A percentile compares a stretch with the other conserved stretches of the same genome.
These are phyloP conservation scores for Yamadazyma dushanensis DNA, from an alignment of 1,139 yeast genomes.

Conservation along the genomic window DNA sequence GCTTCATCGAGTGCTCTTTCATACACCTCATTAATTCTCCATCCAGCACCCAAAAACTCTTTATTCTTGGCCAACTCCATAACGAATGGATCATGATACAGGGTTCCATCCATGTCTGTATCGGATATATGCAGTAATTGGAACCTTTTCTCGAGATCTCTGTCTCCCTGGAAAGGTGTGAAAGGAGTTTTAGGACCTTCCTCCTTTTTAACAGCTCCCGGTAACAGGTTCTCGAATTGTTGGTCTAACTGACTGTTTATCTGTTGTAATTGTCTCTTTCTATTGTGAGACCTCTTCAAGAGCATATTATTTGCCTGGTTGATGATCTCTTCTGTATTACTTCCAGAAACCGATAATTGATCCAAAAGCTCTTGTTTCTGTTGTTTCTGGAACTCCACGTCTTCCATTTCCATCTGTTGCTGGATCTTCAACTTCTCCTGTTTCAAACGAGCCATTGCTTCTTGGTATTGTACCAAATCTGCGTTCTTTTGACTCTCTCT, in stretches of 20 bases:
- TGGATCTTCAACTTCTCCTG: conserved; percentile 64
- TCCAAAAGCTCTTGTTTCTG: conserved; percentile 71
- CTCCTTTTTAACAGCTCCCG: conserved; percentile 23
- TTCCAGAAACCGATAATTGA: conserved; percentile 58
- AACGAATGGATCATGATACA: conserved; percentile 48
- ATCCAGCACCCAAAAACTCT: conserved; percentile 84
- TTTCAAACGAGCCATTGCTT: conserved; percentile 54
- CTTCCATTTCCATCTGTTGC: conserved; percentile 70
- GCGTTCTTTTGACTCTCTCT: conserved; percentile 67
- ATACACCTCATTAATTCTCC: conserved; percentile 67
- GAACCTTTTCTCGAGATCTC: conserved; percentile 50
- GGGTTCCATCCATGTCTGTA: conserved; percentile 45
- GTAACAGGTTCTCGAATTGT: conserved; percentile 34
- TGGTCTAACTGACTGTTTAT: conserved; percentile 53
- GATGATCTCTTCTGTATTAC: conserved; percentile 51
- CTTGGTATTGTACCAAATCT: conserved; percentile 62
- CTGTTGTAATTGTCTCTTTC: conserved; percentile 67
- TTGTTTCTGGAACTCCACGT: conserved; percentile 53
- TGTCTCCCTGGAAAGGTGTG: conserved; percentile 93
- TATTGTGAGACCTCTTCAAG: conserved; percentile 61
- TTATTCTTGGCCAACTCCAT: conserved; percentile 61
- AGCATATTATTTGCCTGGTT: conserved; percentile 42
- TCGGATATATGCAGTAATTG: conserved; percentile 26
- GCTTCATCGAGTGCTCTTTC: conserved; percentile 84
- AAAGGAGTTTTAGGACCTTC: conserved; percentile 57